These are phyloP conservation scores for Gaertneriomyces sp. DNA, from an alignment of 192 early-diverging fungal genomes.

Conservation along the genomic window DNA sequence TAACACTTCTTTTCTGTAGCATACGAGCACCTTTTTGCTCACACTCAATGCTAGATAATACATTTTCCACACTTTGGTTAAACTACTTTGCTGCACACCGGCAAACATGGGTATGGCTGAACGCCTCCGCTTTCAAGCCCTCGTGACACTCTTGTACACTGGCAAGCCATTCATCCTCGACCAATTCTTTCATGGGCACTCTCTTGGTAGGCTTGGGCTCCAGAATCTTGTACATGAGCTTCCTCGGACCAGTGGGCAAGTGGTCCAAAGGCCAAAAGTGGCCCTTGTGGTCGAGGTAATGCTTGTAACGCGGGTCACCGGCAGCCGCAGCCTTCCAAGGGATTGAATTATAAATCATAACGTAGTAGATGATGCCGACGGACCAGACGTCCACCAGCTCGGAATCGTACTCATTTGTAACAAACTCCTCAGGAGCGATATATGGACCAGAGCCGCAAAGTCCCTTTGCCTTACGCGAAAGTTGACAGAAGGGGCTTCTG, in stretches of 20 bases:
- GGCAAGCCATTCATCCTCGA: constrained; percentile 71
- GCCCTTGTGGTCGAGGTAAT: constrained; percentile 39
- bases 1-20: no score
- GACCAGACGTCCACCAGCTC: constrained; percentile 91
- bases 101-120: no score
- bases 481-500: constrained; percentile 77
- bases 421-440: constrained; percentile 86
- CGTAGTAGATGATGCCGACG: constrained; percentile 89
- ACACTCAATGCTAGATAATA: no score
- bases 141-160: no score
- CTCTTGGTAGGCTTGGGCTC: constrained; percentile 72
- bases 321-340: constrained; percentile 48
- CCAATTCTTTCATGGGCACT: constrained; percentile 63
- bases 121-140: no score
- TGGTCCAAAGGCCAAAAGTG: constrained; percentile 74
- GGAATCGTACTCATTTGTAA: constrained; percentile 78
- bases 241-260: constrained; percentile 60
- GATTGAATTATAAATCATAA: constrained; percentile 53
- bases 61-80: no score
- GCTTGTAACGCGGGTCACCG: constrained; percentile 46
- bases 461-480: constrained; percentile 76
- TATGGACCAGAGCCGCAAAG: constrained; percentile 93
- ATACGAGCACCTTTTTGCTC: no score
- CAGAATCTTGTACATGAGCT: constrained; percentile 74
- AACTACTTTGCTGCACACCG: no score